Conservation (phyloP, 164 flowering plant genomes). For the Taxillus chinensis region DNA sequence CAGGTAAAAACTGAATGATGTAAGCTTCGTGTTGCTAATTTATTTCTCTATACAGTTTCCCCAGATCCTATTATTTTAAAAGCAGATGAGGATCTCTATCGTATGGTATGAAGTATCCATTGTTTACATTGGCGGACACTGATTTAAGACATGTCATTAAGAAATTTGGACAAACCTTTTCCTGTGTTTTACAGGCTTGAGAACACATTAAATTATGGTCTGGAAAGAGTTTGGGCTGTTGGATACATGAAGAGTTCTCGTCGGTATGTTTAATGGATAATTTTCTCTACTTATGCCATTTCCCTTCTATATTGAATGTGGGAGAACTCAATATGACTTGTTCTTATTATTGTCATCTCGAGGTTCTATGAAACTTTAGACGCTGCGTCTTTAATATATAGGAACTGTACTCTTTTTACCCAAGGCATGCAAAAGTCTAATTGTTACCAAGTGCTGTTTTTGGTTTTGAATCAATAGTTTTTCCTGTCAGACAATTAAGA, state of each 20-base stretch:
- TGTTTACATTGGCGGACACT: no score
- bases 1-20: slow-evolving; percentile 29
- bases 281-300: neutral
- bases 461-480: neutral
- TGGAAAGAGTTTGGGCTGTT: slow-evolving; percentile 93
- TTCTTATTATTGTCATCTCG: neutral
- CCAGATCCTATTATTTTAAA: neutral
- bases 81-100: neutral
- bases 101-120: no score
- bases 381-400: neutral
- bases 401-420: neutral
- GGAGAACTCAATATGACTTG: neutral
- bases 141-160: no score
- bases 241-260: slow-evolving; percentile 79
- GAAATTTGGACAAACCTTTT: neutral
- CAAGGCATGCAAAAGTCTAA: neutral
- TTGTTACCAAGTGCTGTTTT: no score
- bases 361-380: neutral
- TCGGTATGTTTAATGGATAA: slow-evolving; percentile 33
- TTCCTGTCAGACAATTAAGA: neutral
- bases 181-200: slow-evolving; percentile 57
- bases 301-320: neutral
- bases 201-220: slow-evolving; percentile 85
- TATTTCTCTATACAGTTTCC: neutral
- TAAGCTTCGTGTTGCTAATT: neutral